Base-by-base conservation (phyloP, 1,284 basidiomycete genomes). In the Exobasidium rhododendri region DNA sequence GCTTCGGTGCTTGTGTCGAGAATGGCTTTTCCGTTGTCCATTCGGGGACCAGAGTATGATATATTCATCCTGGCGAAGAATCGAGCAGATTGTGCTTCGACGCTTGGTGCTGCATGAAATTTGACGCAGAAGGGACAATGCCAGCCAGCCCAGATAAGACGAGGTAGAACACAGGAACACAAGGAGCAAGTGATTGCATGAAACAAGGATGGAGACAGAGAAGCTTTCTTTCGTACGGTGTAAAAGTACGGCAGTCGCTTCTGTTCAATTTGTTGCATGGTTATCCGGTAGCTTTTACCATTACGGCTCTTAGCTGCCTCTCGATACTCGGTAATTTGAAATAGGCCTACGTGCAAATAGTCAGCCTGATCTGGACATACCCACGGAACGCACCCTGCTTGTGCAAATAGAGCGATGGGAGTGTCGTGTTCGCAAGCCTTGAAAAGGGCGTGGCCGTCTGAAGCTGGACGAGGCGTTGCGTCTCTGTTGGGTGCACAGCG, bases 1-100 rank as follows among this genome's bases (percentile, higher is more conserved):
- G 4, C 7, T 45, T 7, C 30, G 10, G 4, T 13, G 17, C 35
- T 40, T 4, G 24, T 20, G 11, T 56, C 13, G 35, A 47, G 5
- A 6, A 26, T 14, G 3, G 32, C 30, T n/a, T 32, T 43, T 3
- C 54, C 54, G 22, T 56, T 56, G 31, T 56, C 54, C 54, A 56
- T 56, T n/a, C 54, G 4, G 24, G 54, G 54, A 29, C 54, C 54
- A 10, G 30, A 17, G 20, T 56, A 56, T 10, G 4, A 11, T 11
- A 56, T 43, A 10, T 20, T 35, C 7, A 56, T 10, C 11, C 54
- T 35, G 4, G 35, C 32, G 20, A 56, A 46, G 31, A 22, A 6
- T 14, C 35, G 35, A 32, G 28, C 28, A 10, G 35, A 45, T 45
- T 47, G 24, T n/a, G 24, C 14, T 7, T 24, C 10, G 32, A 56